Evolutionary conservation across 495 filamentous ascomycete species (phyloP).

Genomic region (Trichoderma reesei): DNA sequence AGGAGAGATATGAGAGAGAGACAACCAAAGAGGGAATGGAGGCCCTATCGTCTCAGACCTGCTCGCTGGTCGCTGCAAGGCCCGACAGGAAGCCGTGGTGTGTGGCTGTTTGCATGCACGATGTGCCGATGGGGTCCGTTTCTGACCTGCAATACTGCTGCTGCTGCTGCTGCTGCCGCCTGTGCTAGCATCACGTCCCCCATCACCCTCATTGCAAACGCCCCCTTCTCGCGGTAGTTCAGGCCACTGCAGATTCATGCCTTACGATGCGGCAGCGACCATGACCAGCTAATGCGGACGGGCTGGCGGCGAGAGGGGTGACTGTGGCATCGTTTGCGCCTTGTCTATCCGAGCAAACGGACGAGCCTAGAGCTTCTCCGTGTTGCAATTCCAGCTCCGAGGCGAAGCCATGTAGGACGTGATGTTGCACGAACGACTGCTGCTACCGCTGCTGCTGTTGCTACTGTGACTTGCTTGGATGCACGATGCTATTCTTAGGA

Average conservation of each 20-base stretch:
- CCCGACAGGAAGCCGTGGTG: background rate
- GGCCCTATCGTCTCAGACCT: background rate
- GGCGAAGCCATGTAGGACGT: background rate
- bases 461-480: too few relatives aligned
- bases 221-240: constrained; percentile 7
- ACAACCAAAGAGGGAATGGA: background rate
- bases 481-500: background rate
- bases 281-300: background rate
- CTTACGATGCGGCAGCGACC: constrained; percentile 4
- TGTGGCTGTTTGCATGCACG: background rate
- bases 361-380: background rate
- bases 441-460: too few relatives aligned
- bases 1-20: too few relatives aligned
- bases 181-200: background rate
- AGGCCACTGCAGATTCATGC: constrained; percentile 4
- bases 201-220: background rate
- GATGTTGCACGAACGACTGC: too few relatives aligned
- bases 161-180: too few relatives aligned
- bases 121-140: background rate
- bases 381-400: background rate
- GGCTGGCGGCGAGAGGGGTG: background rate
- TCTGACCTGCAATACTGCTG: background rate
- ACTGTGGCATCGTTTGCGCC: background rate
- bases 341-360: background rate
- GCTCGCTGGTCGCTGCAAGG: background rate